A percentile compares a stretch with the other conserved stretches of the same genome.
These are phyloP conservation scores for Diutina rugosa DNA, from an alignment of 1,139 yeast species.

Conservation along the genomic window DNA sequence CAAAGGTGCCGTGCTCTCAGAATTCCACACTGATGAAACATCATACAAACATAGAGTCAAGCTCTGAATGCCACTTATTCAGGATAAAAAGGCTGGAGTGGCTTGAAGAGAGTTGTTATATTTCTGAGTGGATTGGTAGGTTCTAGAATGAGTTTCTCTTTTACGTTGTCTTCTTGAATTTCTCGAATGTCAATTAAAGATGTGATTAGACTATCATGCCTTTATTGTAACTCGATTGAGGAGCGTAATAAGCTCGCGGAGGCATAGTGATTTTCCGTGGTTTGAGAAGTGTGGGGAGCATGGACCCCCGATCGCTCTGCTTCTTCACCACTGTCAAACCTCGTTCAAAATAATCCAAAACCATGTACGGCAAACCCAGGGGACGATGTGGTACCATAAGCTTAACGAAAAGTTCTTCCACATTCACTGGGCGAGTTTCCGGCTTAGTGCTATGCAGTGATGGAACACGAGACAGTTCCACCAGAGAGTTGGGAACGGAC, in stretches of 20 bases:
- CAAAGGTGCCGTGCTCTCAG: neutral
- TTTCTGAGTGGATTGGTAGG: slow-evolving; percentile 1
- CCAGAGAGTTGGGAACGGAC: neutral
- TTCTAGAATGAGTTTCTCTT: neutral
- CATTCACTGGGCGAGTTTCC: neutral
- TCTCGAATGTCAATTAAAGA: neutral
- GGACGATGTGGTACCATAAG: neutral
- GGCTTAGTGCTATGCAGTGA: neutral
- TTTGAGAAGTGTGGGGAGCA: neutral
- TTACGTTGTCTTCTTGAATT: neutral
- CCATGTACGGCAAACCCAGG: neutral
- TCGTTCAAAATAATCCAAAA: neutral
- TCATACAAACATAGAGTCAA: slow-evolving; percentile 2
- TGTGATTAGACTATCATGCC: neutral
- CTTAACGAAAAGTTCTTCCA: neutral
- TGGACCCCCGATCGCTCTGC: neutral
- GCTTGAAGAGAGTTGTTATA: neutral
- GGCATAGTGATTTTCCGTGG: neutral
- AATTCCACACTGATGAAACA: slow-evolving; percentile 2
- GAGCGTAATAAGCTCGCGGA: neutral
- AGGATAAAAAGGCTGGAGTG: slow-evolving; percentile 2
- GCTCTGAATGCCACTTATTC: slow-evolving; percentile 2
- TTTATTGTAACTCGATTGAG: neutral
- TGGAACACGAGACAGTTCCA: neutral
- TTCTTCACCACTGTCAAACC: neutral